phyloP scores from a whole-genome alignment of 2,329 filamentous ascomycete species.

The Aspergillus eucalypticola region DNA sequence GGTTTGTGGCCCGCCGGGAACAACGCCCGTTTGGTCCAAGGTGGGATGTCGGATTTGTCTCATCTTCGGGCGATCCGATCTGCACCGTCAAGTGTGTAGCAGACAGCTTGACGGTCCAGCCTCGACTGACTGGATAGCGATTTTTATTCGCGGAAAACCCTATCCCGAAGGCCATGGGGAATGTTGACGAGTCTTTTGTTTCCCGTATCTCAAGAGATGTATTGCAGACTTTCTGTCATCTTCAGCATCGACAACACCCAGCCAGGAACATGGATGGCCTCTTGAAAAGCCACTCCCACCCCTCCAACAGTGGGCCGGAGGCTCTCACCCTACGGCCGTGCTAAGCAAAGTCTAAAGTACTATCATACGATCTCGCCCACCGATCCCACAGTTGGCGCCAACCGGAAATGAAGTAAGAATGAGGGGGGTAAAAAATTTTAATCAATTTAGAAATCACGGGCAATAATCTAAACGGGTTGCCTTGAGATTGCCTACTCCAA shows the following conservation, averaged over 20 bases:
- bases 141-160: too few relatives aligned
- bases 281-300: background rate
- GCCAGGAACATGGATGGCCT: too few relatives aligned
- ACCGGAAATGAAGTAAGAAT: background rate
- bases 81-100: slow-evolving; percentile 9
- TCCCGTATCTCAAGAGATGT: background rate
- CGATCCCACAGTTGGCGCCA: background rate
- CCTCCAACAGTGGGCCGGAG: background rate
- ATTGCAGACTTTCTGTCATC: background rate
- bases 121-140: background rate
- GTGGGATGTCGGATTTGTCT: slow-evolving; percentile 1
- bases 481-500: background rate
- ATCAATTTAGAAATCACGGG: background rate
- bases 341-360: slow-evolving; percentile 6
- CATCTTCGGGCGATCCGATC: slow-evolving; percentile 21
- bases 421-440: background rate
- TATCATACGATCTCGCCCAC: slow-evolving; percentile 8
- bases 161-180: too few relatives aligned
- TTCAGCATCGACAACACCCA: background rate
- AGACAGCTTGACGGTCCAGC: background rate
- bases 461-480: background rate
- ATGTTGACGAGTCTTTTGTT: too few relatives aligned
- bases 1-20: background rate
- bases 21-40: background rate
- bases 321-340: background rate